Conservation (phyloP, 345 rosid species). For the Lepidium didymum region DNA sequence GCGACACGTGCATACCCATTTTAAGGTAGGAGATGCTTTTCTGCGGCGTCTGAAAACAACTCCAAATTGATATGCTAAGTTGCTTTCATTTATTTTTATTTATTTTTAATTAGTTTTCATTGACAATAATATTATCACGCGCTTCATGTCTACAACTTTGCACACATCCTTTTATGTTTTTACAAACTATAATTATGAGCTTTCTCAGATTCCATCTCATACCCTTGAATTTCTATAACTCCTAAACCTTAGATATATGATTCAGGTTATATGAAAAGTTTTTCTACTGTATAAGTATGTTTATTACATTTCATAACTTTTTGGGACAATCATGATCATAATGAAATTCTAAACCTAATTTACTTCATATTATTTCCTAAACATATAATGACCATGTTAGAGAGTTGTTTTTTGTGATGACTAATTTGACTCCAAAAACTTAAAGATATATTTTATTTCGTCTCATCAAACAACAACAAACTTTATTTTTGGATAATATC, state of each 20-base stretch:
- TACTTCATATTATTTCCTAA: neutral
- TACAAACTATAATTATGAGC: neutral
- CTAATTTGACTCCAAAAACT: too few relatives aligned
- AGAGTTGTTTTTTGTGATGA: too few relatives aligned
- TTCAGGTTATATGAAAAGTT: too few relatives aligned
- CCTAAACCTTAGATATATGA: too few relatives aligned
- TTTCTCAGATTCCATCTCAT: neutral
- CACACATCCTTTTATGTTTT: constrained; percentile 5
- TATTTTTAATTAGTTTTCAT: neutral
- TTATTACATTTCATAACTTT: too few relatives aligned
- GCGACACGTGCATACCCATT: constrained; percentile 40
- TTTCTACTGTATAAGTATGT: too few relatives aligned
- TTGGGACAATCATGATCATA: too few relatives aligned
- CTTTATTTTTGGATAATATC: too few relatives aligned
- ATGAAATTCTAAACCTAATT: too few relatives aligned
- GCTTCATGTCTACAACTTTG: constrained; percentile 9
- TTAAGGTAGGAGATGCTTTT: constrained; percentile 43
- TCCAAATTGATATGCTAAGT: constrained; percentile 19
- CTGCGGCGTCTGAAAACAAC: constrained; percentile 36
- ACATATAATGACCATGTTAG: neutral
- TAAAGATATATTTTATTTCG: too few relatives aligned
- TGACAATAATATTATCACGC: constrained; percentile 3
- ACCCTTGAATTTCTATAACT: too few relatives aligned
- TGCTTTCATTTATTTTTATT: constrained; percentile 18
- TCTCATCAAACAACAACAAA: too few relatives aligned